These are phyloP conservation scores for Coniochaeta prunicola DNA, from an alignment of 2,329 filamentous ascomycete species.

Conservation along the genomic window DNA sequence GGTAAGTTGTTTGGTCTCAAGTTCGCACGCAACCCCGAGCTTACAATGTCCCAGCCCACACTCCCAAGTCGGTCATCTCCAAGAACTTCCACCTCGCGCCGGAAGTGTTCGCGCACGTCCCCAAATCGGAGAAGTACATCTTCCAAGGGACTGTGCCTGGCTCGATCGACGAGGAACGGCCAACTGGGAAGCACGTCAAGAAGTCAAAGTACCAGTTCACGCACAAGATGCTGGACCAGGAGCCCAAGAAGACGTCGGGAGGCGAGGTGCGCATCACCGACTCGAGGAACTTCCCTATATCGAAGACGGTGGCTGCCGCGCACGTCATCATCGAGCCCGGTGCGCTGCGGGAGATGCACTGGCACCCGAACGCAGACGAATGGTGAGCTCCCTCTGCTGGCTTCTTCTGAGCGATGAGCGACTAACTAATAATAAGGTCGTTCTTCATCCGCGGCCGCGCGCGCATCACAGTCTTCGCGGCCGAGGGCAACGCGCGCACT, in stretches of 20 bases:
- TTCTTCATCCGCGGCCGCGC: constrained; percentile 70
- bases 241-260: constrained; percentile 57
- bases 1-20: constrained; percentile 30
- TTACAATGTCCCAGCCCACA: constrained; percentile 44
- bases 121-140: constrained; percentile 65
- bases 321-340: constrained; percentile 65
- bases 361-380: constrained; percentile 73
- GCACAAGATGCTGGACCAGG: constrained; percentile 64
- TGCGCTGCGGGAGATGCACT: constrained; percentile 73
- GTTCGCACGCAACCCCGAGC: background rate
- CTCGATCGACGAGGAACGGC: constrained; percentile 58
- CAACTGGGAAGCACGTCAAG: constrained; percentile 53
- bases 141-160: constrained; percentile 62
- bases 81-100: constrained; percentile 71
- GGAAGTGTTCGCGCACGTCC: constrained; percentile 62
- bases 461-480: constrained; percentile 66
- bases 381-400: constrained; percentile 40
- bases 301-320: constrained; percentile 65
- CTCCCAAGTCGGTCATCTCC: constrained; percentile 61
- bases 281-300: constrained; percentile 68
- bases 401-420: background rate
- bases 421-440: constrained; percentile 24
- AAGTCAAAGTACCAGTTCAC: constrained; percentile 63
- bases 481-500: constrained; percentile 61
- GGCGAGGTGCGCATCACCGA: constrained; percentile 69